Evolutionary conservation across 768 basidiomycete species (phyloP).

Genomic region (Hygrophorus pudorinus): DNA sequence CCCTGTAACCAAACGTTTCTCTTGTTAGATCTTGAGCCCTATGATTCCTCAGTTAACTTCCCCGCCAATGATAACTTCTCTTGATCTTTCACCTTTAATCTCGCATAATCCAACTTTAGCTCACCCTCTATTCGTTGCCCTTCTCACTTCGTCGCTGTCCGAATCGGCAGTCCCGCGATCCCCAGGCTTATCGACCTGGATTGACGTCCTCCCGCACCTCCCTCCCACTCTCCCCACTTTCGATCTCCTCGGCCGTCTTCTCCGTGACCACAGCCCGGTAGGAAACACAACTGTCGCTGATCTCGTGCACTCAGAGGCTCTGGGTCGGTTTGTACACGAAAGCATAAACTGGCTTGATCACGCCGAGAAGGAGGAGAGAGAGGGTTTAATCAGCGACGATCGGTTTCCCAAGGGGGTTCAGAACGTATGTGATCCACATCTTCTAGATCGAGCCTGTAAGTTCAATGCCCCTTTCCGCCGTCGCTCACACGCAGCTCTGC

Average conservation of each 20-base stretch:
- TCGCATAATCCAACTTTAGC: conserved; percentile 62
- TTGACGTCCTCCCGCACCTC: conserved; percentile 54
- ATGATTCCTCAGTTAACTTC: conserved; percentile 33
- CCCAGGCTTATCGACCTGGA: conserved; percentile 37
- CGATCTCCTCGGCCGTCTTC: conserved; percentile 59
- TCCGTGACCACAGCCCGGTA: conserved; percentile 50
- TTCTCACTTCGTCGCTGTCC: conserved; percentile 31
- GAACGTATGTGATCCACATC: conserved; percentile 37
- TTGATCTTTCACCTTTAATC: conserved; percentile 58
- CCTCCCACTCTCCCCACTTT: conserved; percentile 68
- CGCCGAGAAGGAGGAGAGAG: conserved; percentile 59
- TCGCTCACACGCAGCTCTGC: conserved; percentile 41
- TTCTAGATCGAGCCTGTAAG: neutral
- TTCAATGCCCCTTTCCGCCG: conserved; percentile 5
- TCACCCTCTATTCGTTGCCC: conserved; percentile 51
- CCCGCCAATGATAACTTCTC: conserved; percentile 43
- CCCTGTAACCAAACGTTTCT: neutral
- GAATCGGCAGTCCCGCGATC: conserved; percentile 14
- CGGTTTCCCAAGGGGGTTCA: conserved; percentile 62
- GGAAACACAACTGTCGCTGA: conserved; percentile 48
- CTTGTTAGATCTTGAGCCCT: conserved; percentile 41
- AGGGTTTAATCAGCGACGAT: conserved; percentile 63
- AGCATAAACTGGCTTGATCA: conserved; percentile 60
- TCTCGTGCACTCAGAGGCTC: conserved; percentile 50
- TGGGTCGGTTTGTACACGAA: conserved; percentile 65